Conservation (phyloP, 441 rosid species). For the Gossypium trilobum region DNA sequence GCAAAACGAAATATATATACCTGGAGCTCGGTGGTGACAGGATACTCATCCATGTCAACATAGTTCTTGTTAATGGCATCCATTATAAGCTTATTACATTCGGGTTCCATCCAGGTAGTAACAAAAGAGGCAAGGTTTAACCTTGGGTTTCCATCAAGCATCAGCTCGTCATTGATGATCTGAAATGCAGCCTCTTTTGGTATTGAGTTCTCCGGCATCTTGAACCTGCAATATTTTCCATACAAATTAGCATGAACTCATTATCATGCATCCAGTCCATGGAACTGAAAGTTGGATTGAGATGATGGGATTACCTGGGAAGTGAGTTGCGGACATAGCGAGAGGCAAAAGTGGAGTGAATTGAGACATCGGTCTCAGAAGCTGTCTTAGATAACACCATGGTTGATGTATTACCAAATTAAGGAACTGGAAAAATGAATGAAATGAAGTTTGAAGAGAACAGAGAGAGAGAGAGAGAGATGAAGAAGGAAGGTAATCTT, state of each 20-base stretch:
- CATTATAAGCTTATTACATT: slow-evolving; percentile 90
- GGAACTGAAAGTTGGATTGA: background rate
- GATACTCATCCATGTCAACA: slow-evolving; percentile 91
- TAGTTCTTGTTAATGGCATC: slow-evolving; percentile 77
- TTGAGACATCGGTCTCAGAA: slow-evolving; percentile 53
- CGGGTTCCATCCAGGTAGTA: slow-evolving; percentile 98
- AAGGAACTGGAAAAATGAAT: background rate
- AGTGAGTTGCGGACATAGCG: slow-evolving; percentile 73
- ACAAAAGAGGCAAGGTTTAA: slow-evolving; percentile 74
- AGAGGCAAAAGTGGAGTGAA: slow-evolving; percentile 84
- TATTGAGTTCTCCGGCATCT: slow-evolving; percentile 46
- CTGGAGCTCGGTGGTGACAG: slow-evolving; percentile 90
- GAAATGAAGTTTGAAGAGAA: too few relatives aligned
- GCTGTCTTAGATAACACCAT: slow-evolving; percentile 59
- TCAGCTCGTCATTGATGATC: slow-evolving; percentile 62
- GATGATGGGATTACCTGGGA: slow-evolving; percentile 38
- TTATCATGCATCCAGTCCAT: background rate
- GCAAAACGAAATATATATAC: slow-evolving; percentile 11
- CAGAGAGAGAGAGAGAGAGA: background rate
- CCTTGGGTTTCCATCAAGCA: slow-evolving; percentile 69
- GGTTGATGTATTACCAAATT: background rate
- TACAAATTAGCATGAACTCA: background rate
- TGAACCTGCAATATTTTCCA: slow-evolving; percentile 28
- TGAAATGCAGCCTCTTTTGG: slow-evolving; percentile 66
- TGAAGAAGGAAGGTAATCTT: background rate